These are phyloP conservation scores for Penicillium sp. DNA, from an alignment of 2,329 filamentous ascomycete genomes.

Conservation along the genomic window DNA sequence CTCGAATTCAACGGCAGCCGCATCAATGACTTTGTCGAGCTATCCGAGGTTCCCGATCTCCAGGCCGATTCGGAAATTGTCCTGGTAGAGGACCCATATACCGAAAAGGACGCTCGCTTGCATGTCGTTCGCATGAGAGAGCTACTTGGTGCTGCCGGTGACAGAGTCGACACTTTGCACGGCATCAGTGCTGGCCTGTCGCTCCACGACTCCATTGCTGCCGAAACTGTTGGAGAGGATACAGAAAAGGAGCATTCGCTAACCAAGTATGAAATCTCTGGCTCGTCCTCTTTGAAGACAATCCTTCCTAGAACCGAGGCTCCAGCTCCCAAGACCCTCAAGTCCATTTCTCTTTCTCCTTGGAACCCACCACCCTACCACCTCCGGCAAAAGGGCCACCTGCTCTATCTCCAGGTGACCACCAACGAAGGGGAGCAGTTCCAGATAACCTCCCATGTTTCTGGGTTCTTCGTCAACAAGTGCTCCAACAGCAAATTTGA, in stretches of 20 bases:
- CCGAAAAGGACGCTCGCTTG: conserved; percentile 95
- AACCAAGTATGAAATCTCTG: conserved; percentile 77
- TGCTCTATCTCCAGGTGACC: conserved; percentile 86
- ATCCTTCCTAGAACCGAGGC: conserved; percentile 72
- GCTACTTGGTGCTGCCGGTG: conserved; percentile 87
- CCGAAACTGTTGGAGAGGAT: conserved; percentile 49
- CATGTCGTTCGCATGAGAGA: conserved; percentile 91
- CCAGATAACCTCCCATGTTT: conserved; percentile 90
- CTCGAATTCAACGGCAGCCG: conserved; percentile 86
- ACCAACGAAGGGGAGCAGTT: conserved; percentile 95
- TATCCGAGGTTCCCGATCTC: conserved; percentile 85
- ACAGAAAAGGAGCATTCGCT: conserved; percentile 59
- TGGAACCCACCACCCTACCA: conserved; percentile 98
- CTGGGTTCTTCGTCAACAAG: conserved; percentile 96
- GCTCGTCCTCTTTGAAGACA: conserved; percentile 68
- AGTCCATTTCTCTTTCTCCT: conserved; percentile 82
- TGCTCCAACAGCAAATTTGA: conserved; percentile 96
- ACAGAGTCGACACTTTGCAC: conserved; percentile 84
- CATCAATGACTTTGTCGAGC: conserved; percentile 92
- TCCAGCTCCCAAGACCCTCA: conserved; percentile 84
- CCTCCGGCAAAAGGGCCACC: conserved; percentile 86
- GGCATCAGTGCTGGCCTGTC: conserved; percentile 85
- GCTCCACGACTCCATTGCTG: conserved; percentile 77
- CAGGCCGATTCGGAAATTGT: conserved; percentile 76
- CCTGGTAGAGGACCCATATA: conserved; percentile 93